phyloP scores from a whole-genome alignment of 2,329 filamentous ascomycete species.

The Apiospora hydei region DNA sequence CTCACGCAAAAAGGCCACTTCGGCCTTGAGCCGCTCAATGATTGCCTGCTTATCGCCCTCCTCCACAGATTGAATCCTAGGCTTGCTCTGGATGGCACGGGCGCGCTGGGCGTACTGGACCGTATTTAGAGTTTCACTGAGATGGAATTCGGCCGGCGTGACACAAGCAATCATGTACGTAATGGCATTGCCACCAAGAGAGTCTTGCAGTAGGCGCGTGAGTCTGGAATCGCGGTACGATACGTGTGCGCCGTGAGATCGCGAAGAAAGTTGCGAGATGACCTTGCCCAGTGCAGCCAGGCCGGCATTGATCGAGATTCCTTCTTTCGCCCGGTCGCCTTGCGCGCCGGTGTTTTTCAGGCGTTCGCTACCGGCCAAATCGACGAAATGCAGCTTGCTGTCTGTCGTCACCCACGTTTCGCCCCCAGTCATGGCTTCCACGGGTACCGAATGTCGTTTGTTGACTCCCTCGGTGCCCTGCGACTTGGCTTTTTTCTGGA shows the following conservation, averaged over 20 bases:
- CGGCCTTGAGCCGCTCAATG: constrained; percentile 91
- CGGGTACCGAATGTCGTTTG: constrained; percentile 85
- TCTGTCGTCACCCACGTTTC: constrained; percentile 83
- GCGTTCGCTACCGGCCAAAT: constrained; percentile 94
- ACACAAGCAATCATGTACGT: constrained; percentile 99
- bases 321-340: constrained; percentile 91
- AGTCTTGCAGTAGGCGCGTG: constrained; percentile 94
- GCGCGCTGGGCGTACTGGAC: constrained; percentile 97
- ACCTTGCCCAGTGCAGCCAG: constrained; percentile 96
- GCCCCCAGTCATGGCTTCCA: constrained; percentile 78
- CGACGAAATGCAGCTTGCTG: constrained; percentile 98
- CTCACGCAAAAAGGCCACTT: constrained; percentile 91
- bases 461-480: constrained; percentile 58
- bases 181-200: constrained; percentile 93
- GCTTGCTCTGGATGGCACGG: constrained; percentile 96
- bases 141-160: constrained; percentile 93
- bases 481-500: constrained; percentile 77
- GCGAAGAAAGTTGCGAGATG: constrained; percentile 95
- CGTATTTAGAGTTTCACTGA: constrained; percentile 97
- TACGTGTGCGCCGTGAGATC: constrained; percentile 85
- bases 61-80: constrained; percentile 91
- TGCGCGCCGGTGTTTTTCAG: constrained; percentile 97
- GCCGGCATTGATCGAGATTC: constrained; percentile 97
- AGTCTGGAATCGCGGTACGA: constrained; percentile 98
- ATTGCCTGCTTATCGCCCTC: constrained; percentile 93